Conservation (phyloP, 2,329 filamentous ascomycete genomes). For the Pestalotiopsis sp. region DNA sequence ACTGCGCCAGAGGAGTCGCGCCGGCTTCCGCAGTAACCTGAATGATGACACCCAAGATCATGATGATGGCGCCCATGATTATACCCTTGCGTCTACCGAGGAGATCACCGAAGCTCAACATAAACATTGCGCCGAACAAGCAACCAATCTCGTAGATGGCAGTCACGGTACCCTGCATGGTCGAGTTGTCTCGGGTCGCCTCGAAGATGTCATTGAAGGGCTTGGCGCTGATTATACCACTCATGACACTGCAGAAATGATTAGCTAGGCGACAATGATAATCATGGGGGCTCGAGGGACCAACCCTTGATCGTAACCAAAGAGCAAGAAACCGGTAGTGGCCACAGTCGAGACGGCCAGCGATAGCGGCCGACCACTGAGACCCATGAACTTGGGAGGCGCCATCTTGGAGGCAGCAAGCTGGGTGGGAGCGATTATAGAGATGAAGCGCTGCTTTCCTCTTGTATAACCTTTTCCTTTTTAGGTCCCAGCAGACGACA, state of each 20-base stretch:
- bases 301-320: constrained; percentile 58
- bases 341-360: constrained; percentile 63
- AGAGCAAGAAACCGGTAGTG: constrained; percentile 65
- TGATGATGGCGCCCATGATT: constrained; percentile 48
- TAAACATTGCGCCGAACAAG: constrained; percentile 48
- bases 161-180: constrained; percentile 50
- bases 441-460: neutral
- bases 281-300: constrained; percentile 18
- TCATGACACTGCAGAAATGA: constrained; percentile 44
- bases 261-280: neutral
- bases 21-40: constrained; percentile 46
- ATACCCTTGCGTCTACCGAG: constrained; percentile 57
- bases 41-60: constrained; percentile 63
- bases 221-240: constrained; percentile 53
- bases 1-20: constrained; percentile 40
- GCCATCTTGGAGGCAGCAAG: constrained; percentile 41
- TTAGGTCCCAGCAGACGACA: neutral
- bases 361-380: constrained; percentile 59
- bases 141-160: constrained; percentile 52
- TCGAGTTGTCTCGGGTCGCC: constrained; percentile 44
- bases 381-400: constrained; percentile 58
- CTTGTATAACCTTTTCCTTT: neutral
- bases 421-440: neutral
- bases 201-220: constrained; percentile 53
- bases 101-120: constrained; percentile 55